These are phyloP conservation scores for Flaveria brownii DNA, from an alignment of 129 eudicot species.

Conservation along the genomic window DNA sequence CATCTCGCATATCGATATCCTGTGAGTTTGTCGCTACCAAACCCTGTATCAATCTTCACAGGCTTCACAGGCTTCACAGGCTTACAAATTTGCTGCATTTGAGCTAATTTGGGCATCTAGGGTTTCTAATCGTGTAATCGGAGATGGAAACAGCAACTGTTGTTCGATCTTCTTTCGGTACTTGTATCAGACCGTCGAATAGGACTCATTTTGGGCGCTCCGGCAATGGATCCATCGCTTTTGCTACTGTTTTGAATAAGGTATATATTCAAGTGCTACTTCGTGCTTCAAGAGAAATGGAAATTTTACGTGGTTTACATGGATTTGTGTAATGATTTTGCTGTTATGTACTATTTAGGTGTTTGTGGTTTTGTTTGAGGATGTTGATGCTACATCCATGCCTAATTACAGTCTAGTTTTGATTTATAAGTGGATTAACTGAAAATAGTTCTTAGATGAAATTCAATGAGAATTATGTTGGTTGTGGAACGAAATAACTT, in stretches of 20 bases:
- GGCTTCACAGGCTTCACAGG: not conserved
- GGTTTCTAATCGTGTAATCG: conserved; percentile 24
- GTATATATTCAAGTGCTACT: conserved; percentile 31
- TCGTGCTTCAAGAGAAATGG: not conserved
- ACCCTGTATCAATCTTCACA: not conserved
- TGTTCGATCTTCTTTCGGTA: conserved; percentile 53
- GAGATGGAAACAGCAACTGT: conserved; percentile 65
- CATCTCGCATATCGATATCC: conserved; percentile 20
- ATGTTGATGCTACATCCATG: not conserved
- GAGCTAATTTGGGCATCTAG: conserved; percentile 14
- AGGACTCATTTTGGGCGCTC: conserved; percentile 25
- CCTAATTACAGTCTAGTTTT: not conserved
- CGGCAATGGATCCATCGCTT: conserved; percentile 32
- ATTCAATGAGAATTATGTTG: conserved; percentile 13
- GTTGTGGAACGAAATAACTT: conserved; percentile 2
- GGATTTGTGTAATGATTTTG: not conserved
- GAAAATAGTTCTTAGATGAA: not conserved
- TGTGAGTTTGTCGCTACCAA: conserved; percentile 27
- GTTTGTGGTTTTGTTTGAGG: not conserved
- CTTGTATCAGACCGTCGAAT: conserved; percentile 34
- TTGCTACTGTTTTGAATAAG: conserved; percentile 37
- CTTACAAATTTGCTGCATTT: not conserved
- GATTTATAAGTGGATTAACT: not conserved
- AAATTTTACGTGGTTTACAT: not conserved
- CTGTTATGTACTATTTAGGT: not conserved